phyloP scores from a whole-genome alignment of 768 basidiomycete species.

The Boletus subparvulus region DNA sequence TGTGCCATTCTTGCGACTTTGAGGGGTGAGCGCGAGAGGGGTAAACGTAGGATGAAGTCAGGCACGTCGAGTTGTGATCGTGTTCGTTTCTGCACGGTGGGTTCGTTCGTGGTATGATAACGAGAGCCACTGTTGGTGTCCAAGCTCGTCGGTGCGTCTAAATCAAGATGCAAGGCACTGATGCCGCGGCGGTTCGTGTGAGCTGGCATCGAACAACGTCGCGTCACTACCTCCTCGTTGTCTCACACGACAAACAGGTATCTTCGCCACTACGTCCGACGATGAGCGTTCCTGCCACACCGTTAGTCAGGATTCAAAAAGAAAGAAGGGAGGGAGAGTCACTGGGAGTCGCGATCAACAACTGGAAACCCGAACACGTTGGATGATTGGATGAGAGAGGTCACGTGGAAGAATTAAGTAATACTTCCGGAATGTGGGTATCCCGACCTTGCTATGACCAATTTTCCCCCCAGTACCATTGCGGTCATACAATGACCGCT shows the following conservation, averaged over 20 bases:
- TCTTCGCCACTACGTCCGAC: background rate
- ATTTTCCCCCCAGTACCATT: background rate
- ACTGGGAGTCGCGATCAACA: background rate
- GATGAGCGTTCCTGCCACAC: background rate
- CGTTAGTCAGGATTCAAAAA: background rate
- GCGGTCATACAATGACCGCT: background rate
- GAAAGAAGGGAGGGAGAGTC: background rate
- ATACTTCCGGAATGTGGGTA: too few species aligned
- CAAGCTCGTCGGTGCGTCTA: background rate
- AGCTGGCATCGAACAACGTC: slow-evolving; percentile 12
- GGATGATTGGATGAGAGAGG: background rate
- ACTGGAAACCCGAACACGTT: background rate
- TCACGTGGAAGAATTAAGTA: background rate
- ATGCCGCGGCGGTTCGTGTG: slow-evolving; percentile 14
- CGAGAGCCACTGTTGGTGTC: slow-evolving; percentile 3
- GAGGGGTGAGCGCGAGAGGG: slow-evolving; percentile 48
- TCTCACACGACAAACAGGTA: background rate
- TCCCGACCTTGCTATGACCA: too few species aligned
- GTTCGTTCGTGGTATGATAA: background rate
- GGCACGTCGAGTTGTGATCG: slow-evolving; percentile 53
- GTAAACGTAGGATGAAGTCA: slow-evolving; percentile 45
- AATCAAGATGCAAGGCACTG: slow-evolving; percentile 4
- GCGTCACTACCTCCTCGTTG: background rate
- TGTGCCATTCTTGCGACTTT: slow-evolving; percentile 47
- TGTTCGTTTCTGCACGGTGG: slow-evolving; percentile 32